Percentiles rank a stretch among this genome's conserved stretches.
phyloP scores from a whole-genome alignment of 139 green algal genomes.

The Chlorella ohadii region DNA sequence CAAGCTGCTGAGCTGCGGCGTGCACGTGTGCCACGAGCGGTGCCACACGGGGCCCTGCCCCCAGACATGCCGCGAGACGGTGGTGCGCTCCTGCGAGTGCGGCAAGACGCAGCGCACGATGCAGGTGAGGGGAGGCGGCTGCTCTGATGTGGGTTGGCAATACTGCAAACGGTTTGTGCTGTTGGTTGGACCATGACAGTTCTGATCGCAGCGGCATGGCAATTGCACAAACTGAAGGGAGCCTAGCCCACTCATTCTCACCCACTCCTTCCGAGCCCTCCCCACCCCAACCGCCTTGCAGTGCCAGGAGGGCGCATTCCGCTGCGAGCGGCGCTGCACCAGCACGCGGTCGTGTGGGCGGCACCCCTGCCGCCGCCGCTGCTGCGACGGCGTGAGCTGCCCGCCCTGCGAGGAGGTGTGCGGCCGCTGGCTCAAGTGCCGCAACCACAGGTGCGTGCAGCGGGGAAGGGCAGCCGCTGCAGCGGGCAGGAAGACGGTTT shows the following conservation, averaged over 20 bases:
- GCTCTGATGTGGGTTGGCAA: no score
- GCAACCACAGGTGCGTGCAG: slow-evolving; percentile 15
- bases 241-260: no score
- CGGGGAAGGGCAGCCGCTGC: background rate
- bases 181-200: no score
- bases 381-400: slow-evolving; percentile 81
- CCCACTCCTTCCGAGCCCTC: no score
- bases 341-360: slow-evolving; percentile 68
- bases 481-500: background rate
- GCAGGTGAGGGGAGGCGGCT: slow-evolving; percentile 4
- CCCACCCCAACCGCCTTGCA: slow-evolving; percentile 24
- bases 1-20: slow-evolving; percentile 81
- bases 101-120: slow-evolving; percentile 50
- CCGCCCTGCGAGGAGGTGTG: slow-evolving; percentile 88
- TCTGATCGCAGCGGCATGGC: no score
- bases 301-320: slow-evolving; percentile 60
- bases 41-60: slow-evolving; percentile 80
- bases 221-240: no score
- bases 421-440: slow-evolving; percentile 70
- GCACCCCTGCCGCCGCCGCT: slow-evolving; percentile 86
- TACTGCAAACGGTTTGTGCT: no score
- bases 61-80: slow-evolving; percentile 42
- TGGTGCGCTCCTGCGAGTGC: slow-evolving; percentile 56
- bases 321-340: slow-evolving; percentile 78
- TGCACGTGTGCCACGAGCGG: slow-evolving; percentile 62